Evolutionary conservation across 192 early-diverging fungal genomes (phyloP).

Genomic region (Piromyces finnis): DNA sequence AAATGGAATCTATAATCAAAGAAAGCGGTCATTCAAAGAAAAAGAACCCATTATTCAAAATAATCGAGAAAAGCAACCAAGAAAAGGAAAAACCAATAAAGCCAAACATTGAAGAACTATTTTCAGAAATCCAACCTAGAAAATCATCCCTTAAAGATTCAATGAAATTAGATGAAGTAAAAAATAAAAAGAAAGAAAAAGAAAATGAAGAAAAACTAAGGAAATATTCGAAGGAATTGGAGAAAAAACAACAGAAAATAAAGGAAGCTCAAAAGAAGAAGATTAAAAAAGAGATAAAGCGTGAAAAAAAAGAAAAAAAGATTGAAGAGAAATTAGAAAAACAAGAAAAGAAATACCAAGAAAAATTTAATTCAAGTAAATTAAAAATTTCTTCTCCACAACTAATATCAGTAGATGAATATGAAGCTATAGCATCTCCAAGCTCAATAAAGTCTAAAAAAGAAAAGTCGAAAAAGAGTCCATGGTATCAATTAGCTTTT

Average conservation of each 20-base stretch:
- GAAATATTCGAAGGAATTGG: background rate
- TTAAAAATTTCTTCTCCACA: slow-evolving; percentile 1
- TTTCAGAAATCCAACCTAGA: background rate
- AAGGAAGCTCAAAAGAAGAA: slow-evolving; percentile 2
- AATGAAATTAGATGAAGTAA: background rate
- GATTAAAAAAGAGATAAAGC: background rate
- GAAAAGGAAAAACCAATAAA: background rate
- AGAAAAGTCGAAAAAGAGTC: slow-evolving; percentile 4
- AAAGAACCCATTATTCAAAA: background rate
- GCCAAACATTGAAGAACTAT: background rate
- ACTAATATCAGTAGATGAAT: background rate
- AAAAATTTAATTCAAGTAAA: background rate
- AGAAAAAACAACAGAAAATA: background rate
- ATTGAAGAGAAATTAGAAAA: background rate
- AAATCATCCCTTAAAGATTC: background rate
- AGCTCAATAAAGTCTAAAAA: background rate
- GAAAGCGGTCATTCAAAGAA: background rate
- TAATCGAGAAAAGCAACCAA: background rate
- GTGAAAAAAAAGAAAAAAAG: slow-evolving; percentile 2
- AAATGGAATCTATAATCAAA: background rate
- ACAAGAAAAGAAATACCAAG: background rate
- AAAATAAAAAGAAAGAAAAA: background rate
- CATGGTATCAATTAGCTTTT: background rate
- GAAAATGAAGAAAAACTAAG: background rate
- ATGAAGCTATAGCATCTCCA: background rate